Conservation (phyloP, 768 basidiomycete species). For the Lactarius vividus region DNA sequence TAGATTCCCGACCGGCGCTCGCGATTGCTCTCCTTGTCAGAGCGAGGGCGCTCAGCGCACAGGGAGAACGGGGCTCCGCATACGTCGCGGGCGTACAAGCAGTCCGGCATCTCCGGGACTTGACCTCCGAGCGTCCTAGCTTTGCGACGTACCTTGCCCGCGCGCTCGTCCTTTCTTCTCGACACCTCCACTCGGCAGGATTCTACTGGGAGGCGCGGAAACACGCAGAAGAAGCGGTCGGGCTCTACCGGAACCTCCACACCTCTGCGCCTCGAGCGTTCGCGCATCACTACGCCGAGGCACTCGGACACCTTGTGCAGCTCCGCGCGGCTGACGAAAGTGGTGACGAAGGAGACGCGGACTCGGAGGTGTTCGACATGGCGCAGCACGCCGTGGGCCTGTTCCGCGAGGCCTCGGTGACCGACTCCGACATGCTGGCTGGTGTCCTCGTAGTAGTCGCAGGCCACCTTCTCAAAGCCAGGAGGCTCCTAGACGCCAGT, state of each 20-base stretch:
- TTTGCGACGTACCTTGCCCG: conserved; percentile 9
- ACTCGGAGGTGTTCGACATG: conserved; percentile 16
- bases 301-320: conserved; percentile 15
- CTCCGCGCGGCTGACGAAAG: background rate
- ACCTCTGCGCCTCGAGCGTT: conserved; percentile 8
- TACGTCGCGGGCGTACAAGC: conserved; percentile 16
- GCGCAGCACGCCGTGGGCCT: conserved; percentile 16
- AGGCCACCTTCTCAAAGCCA: background rate
- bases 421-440: conserved; percentile 13
- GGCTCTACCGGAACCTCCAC: conserved; percentile 4
- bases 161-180: conserved; percentile 13
- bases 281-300: conserved; percentile 18
- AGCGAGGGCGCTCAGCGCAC: conserved; percentile 9
- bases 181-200: conserved; percentile 10
- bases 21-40: conserved; percentile 14
- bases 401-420: conserved; percentile 17
- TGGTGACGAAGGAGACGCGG: background rate
- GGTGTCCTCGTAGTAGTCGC: conserved; percentile 17
- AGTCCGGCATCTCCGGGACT: conserved; percentile 8
- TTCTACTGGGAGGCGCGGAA: conserved; percentile 20
- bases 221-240: conserved; percentile 15
- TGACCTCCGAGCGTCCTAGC: conserved; percentile 14
- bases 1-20: conserved; percentile 18
- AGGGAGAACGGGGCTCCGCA: conserved; percentile 11
- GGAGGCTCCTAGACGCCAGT: background rate